A percentile compares a stretch with the other conserved stretches of the same genome.
Conservation (phyloP, 176 grass and related monocot species). For the Triticum turgidum region DNA sequence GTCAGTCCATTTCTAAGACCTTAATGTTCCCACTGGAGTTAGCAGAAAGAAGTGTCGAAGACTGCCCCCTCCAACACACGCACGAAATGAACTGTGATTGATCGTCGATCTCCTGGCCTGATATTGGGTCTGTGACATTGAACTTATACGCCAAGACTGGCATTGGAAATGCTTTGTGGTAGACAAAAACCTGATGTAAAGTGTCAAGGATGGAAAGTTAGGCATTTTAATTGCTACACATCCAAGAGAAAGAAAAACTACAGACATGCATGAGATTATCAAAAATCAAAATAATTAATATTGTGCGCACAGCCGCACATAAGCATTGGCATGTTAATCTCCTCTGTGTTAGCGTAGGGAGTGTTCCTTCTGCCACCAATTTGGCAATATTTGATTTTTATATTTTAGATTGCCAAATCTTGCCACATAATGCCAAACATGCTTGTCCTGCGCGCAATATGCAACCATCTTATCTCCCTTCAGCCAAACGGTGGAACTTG, state of each 20-base stretch:
- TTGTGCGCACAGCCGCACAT: not conserved
- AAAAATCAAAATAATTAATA: not conserved
- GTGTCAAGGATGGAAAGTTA: slow-evolving; percentile 16
- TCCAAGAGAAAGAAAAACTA: not conserved
- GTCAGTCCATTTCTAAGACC: slow-evolving; percentile 91
- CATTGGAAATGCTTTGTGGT: slow-evolving; percentile 96
- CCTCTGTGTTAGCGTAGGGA: not conserved
- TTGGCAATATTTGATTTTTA: not conserved
- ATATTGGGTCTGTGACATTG: slow-evolving; percentile 71
- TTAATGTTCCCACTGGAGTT: slow-evolving; percentile 95
- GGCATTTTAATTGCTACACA: not conserved
- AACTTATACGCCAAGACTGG: slow-evolving; percentile 91
- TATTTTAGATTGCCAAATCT: not conserved
- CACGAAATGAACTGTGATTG: slow-evolving; percentile 88
- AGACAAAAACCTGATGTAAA: slow-evolving; percentile 83
- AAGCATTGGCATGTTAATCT: slow-evolving; percentile 1
- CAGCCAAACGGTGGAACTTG: not conserved
- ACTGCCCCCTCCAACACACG: slow-evolving; percentile 86
- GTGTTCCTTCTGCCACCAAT: not conserved
- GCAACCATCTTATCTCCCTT: not conserved
- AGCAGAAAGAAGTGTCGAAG: slow-evolving; percentile 77
- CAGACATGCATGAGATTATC: not conserved
- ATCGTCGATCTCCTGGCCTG: slow-evolving; percentile 88
- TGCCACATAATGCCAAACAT: not conserved
- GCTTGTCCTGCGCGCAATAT: not conserved